Conservation (phyloP, 495 filamentous ascomycete species). For the Aspergillus bridgeri region DNA sequence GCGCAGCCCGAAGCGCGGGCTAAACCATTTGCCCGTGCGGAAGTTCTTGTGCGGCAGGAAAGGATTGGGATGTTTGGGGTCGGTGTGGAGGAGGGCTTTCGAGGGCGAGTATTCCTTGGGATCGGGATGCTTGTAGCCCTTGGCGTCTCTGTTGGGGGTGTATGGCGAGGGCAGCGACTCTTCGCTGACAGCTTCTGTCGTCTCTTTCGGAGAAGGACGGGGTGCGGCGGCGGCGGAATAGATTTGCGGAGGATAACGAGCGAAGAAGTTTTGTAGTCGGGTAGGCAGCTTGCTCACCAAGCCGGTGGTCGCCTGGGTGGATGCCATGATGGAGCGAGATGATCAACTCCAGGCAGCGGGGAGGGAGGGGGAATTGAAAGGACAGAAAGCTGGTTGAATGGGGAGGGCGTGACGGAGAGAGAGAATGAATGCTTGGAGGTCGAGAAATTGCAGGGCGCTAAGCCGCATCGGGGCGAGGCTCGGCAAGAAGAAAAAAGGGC, state of each 20-base stretch:
- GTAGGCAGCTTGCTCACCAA: slow-evolving; percentile 47
- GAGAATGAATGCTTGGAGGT: background rate
- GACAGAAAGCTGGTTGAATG: background rate
- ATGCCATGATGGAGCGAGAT: slow-evolving; percentile 27
- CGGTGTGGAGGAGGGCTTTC: slow-evolving; percentile 33
- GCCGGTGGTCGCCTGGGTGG: slow-evolving; percentile 8
- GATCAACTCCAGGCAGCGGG: background rate
- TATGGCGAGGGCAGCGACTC: slow-evolving; percentile 41
- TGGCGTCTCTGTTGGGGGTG: slow-evolving; percentile 45
- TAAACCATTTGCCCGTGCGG: slow-evolving; percentile 70
- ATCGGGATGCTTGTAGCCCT: slow-evolving; percentile 38
- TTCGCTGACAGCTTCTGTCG: slow-evolving; percentile 21
- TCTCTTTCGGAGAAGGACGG: slow-evolving; percentile 34
- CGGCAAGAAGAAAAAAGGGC: slow-evolving; percentile 20
- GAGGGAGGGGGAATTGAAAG: background rate
- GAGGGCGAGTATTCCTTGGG: slow-evolving; percentile 32
- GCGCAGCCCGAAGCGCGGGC: slow-evolving; percentile 75
- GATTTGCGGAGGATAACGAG: slow-evolving; percentile 71
- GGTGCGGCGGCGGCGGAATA: slow-evolving; percentile 41
- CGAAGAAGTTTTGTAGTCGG: slow-evolving; percentile 82
- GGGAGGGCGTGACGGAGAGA: background rate
- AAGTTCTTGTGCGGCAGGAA: slow-evolving; percentile 71
- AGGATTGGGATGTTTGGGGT: slow-evolving; percentile 56
- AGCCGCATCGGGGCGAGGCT: slow-evolving; percentile 13
- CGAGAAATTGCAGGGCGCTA: slow-evolving; percentile 24